Percentiles rank a stretch among this genome's conserved stretches.
Evolutionary conservation across 2,329 filamentous ascomycete species (phyloP).

Genomic region (Ceratocystis smalleyi): DNA sequence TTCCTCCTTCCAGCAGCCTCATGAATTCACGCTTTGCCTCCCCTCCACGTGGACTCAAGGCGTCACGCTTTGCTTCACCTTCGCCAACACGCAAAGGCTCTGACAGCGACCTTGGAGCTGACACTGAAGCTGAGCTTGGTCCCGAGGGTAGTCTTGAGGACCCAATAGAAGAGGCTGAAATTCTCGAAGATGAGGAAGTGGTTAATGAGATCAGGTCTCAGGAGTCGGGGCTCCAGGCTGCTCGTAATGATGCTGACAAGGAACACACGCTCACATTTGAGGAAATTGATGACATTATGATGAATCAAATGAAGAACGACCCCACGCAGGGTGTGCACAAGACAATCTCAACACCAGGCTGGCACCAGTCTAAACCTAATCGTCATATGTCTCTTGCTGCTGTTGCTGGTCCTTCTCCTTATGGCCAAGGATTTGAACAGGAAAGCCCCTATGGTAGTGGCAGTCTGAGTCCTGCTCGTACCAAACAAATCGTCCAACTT

Average conservation of each 20-base stretch:
- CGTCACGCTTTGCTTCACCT: conserved; percentile 35
- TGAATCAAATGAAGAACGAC: conserved; percentile 67
- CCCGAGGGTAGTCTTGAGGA: conserved; percentile 26
- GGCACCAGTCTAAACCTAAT: conserved; percentile 31
- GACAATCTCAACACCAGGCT: conserved; percentile 27
- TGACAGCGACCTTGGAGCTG: not conserved
- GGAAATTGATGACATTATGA: conserved; percentile 91
- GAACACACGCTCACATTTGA: conserved; percentile 43
- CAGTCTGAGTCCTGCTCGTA: conserved; percentile 55
- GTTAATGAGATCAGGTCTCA: conserved; percentile 16
- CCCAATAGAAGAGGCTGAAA: conserved; percentile 22
- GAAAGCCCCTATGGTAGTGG: conserved; percentile 40
- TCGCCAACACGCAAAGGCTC: conserved; percentile 30
- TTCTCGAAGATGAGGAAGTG: conserved; percentile 13
- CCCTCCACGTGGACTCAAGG: conserved; percentile 26
- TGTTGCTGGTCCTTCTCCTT: conserved; percentile 18
- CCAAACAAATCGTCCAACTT: conserved; percentile 30
- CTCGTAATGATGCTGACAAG: conserved; percentile 22
- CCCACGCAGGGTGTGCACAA: conserved; percentile 62
- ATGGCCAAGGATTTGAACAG: not conserved
- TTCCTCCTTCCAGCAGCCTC: conserved; percentile 20
- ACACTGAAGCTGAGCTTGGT: conserved; percentile 21
- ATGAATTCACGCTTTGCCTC: conserved; percentile 35
- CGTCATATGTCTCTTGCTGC: conserved; percentile 26
- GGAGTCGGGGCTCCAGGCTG: conserved; percentile 18